A percentile compares a stretch with the other conserved stretches of the same genome.
phyloP scores from a whole-genome alignment of 2,329 filamentous ascomycete genomes.

The Trichothecium roseum region DNA sequence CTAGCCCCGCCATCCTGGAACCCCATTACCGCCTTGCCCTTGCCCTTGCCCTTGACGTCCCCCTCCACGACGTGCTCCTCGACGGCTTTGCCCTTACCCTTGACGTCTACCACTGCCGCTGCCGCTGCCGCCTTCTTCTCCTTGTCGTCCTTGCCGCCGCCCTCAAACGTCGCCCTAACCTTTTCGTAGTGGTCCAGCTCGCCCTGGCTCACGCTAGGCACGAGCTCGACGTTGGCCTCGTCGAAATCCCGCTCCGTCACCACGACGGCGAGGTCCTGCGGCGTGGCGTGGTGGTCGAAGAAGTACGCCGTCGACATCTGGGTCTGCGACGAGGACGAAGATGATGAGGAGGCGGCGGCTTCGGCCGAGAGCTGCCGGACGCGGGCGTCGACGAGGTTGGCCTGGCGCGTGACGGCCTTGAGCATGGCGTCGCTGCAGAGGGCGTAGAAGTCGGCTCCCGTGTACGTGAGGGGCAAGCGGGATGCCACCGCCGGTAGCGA shows the following conservation, averaged over 20 bases:
- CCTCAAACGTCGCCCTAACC: constrained; percentile 77
- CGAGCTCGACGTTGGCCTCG: constrained; percentile 48
- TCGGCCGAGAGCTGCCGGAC: constrained; percentile 57
- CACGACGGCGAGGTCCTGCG: constrained; percentile 75
- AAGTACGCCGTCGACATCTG: constrained; percentile 78
- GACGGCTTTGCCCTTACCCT: constrained; percentile 23
- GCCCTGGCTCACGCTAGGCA: constrained; percentile 88
- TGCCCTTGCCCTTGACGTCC: constrained; percentile 35
- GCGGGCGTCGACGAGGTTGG: constrained; percentile 72
- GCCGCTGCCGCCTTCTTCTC: constrained; percentile 27
- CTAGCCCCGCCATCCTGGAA: constrained; percentile 44
- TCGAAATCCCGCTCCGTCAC: constrained; percentile 82
- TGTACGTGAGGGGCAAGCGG: constrained; percentile 86
- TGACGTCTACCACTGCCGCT: constrained; percentile 17
- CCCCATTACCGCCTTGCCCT: constrained; percentile 42
- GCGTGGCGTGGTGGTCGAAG: constrained; percentile 83
- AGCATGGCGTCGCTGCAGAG: constrained; percentile 98
- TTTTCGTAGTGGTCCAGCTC: constrained; percentile 86
- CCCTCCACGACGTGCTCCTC: constrained; percentile 17
- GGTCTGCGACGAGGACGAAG: too few species aligned
- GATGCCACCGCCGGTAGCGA: constrained; percentile 67
- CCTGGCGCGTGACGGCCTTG: constrained; percentile 90
- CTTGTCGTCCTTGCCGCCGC: constrained; percentile 22
- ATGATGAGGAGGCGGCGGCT: constrained; percentile 13
- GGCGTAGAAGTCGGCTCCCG: constrained; percentile 93